These are phyloP conservation scores for Euphorbia lathyris DNA, from an alignment of 345 rosid genomes.

Conservation along the genomic window DNA sequence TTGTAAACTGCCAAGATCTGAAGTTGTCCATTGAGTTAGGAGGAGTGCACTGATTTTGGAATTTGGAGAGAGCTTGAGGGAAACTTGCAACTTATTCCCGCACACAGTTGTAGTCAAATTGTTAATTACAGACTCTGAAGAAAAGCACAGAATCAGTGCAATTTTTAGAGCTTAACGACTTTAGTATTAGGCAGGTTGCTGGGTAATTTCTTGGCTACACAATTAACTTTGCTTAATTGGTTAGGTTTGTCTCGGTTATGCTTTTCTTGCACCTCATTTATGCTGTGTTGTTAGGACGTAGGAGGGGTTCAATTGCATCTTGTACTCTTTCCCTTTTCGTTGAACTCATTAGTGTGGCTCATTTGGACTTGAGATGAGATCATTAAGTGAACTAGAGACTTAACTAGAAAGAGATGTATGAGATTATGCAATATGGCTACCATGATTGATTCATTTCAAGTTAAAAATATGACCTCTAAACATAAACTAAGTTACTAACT, in stretches of 20 bases:
- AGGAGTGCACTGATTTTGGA: not conserved
- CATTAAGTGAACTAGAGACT: not conserved
- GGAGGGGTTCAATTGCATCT: not conserved
- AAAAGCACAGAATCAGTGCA: not conserved
- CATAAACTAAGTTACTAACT: not conserved
- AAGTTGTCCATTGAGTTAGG: not conserved
- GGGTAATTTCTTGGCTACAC: not conserved
- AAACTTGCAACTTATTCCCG: not conserved
- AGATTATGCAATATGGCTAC: not conserved
- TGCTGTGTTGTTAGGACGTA: not conserved
- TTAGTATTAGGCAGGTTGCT: not conserved
- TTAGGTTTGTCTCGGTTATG: not conserved
- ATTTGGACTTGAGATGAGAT: not conserved
- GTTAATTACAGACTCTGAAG: not conserved
- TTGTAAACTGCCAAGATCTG: not conserved
- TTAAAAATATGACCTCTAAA: not conserved
- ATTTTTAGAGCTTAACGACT: not conserved
- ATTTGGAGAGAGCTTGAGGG: not conserved
- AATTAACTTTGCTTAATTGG: not conserved
- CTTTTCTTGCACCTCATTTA: not conserved
- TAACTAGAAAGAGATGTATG: not conserved
- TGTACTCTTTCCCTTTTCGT: not conserved
- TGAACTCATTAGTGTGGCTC: not conserved
- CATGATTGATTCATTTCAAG: constrained; percentile 1
- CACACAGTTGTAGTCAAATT: not conserved